Evolutionary conservation across 495 filamentous ascomycete genomes (phyloP).

Genomic region (Acidomyces sp.): DNA sequence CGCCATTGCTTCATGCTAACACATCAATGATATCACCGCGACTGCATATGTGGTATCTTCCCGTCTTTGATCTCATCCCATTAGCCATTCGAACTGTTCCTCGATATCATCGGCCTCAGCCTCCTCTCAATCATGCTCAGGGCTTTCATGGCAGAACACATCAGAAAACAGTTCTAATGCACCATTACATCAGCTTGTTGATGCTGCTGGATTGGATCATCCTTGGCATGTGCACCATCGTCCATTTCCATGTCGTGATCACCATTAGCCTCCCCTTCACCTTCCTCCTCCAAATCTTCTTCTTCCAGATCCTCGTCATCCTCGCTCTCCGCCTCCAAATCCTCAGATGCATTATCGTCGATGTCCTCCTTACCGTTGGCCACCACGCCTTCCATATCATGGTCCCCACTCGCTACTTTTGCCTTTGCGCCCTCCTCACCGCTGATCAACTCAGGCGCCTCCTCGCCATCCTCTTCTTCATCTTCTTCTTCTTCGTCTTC

Average conservation of each 20-base stretch:
- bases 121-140: no score
- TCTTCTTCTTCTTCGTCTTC: conserved; percentile 73
- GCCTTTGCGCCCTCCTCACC: conserved; percentile 33
- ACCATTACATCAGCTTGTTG: conserved; percentile 15
- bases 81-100: no score
- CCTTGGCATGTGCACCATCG: neutral
- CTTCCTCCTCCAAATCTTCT: conserved; percentile 52
- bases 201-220: conserved; percentile 6
- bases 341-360: conserved; percentile 72
- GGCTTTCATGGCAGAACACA: no score
- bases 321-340: conserved; percentile 85
- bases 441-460: conserved; percentile 32
- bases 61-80: no score
- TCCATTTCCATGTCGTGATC: conserved; percentile 39
- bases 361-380: conserved; percentile 47
- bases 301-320: conserved; percentile 68
- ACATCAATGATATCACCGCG: no score
- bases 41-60: no score
- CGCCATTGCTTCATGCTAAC: no score
- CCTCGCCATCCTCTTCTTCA: conserved; percentile 47
- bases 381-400: conserved; percentile 63
- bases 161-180: no score
- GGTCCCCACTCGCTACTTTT: conserved; percentile 37
- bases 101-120: no score
- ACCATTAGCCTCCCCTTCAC: conserved; percentile 27